These are phyloP conservation scores for Dissoconium aciculare DNA, from an alignment of 2,329 filamentous ascomycete species.

Conservation along the genomic window DNA sequence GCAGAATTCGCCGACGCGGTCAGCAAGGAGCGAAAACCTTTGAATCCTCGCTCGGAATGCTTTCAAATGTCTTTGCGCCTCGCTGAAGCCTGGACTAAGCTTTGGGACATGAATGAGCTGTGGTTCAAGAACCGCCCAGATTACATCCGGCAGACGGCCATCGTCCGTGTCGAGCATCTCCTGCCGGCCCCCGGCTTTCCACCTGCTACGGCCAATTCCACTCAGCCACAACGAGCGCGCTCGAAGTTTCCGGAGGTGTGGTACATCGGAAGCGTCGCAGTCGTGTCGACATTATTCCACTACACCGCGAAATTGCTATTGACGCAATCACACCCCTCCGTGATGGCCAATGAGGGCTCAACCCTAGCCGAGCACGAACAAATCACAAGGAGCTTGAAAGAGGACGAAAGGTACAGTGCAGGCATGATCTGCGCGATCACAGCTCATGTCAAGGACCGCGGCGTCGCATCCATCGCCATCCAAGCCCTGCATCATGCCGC, in stretches of 20 bases:
- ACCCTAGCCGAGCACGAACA: no score
- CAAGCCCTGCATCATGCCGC: slow-evolving; percentile 66
- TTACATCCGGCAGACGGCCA: no score
- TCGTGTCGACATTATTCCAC: slow-evolving; percentile 74
- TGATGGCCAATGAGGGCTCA: slow-evolving; percentile 37
- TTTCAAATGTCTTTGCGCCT: no score
- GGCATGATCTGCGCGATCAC: slow-evolving; percentile 81
- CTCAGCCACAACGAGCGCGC: slow-evolving; percentile 49
- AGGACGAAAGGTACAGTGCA: slow-evolving; percentile 34
- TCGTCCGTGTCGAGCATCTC: no score
- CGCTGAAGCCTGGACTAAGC: no score
- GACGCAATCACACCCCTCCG: slow-evolving; percentile 58
- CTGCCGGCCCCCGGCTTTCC: no score
- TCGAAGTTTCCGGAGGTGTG: slow-evolving; percentile 76
- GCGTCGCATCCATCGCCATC: slow-evolving; percentile 63
- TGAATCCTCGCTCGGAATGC: no score
- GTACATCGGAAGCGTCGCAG: slow-evolving; percentile 68
- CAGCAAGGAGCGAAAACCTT: no score
- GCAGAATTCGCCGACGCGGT: no score
- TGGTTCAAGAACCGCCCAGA: no score
- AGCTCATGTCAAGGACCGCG: slow-evolving; percentile 66
- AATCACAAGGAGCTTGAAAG: background rate
- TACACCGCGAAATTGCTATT: slow-evolving; percentile 74
- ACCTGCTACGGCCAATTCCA: no score
- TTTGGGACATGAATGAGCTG: no score